Evolutionary conservation across 78 protist genomes (phyloP), one percentile per base, ranked within the genome.

Genomic region (Paratrimastix pyriformis): DNA sequence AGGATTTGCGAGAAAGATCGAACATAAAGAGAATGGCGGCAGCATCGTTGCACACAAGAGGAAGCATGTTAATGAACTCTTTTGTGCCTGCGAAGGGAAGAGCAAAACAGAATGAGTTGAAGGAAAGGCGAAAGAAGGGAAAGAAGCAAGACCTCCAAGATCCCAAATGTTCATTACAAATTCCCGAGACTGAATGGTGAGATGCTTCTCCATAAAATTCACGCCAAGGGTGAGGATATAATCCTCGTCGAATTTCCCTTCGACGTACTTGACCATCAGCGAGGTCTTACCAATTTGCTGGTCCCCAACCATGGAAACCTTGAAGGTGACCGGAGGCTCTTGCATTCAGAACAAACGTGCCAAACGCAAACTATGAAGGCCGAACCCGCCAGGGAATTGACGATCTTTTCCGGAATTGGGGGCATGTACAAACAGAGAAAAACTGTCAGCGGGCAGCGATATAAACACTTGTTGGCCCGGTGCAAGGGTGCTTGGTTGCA

Each of bases 121-220:
- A 62, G 11, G 37, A 62, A 62, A 62, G 13, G 18, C 37, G 45
- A 18, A 62, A 26, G 13, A 62, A 62, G 68, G 13, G 18, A n/a
- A 62, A 62, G n/a, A n/a, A n/a, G n/a, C n/a, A n/a, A n/a, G n/a
- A 68, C 96, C 97, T 68, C 97, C 98, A 0, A 96, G 83, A 81
- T 96, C 97, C 97, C 97, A 96, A 52, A 96, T 86, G 32, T 72
- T 55, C 74, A 96, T 90, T 30, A 93, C 94, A 55, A 94, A 82
- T 24, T 94, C 93, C 4, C 85, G 87, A 21, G 84, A 81, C 43
- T 87, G 83, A 30, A 96, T 52, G 24, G 64, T 42, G 35, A 92
- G 80, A 0, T 88, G 82, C 83, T 93, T 96, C 65, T 94, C 97
- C 96, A 96, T 90, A 60, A 96, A 96, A 72, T 96, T 96, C 7